phyloP scores from a whole-genome alignment of 2,329 filamentous ascomycete species.

The Penicillium sp. region DNA sequence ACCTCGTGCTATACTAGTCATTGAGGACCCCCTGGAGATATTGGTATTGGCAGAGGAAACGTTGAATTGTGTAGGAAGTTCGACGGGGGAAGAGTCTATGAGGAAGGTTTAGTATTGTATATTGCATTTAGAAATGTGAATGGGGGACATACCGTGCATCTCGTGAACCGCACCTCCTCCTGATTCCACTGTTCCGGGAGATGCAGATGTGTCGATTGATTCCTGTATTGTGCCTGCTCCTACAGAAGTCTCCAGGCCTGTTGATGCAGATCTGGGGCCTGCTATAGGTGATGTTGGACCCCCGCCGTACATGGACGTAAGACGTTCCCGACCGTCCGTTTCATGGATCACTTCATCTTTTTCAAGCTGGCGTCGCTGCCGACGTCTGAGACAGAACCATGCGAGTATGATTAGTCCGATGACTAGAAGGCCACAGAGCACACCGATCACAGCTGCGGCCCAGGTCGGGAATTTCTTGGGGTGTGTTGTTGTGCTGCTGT shows the following conservation, averaged over 20 bases:
- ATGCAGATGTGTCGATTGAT: conserved; percentile 6
- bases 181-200: conserved; percentile 13
- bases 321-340: not conserved
- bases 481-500: conserved; percentile 6
- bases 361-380: not conserved
- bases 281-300: conserved; percentile 6
- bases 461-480: conserved; percentile 51
- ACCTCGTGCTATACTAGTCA: not conserved
- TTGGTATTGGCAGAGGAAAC: not conserved
- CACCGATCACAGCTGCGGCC: conserved; percentile 55
- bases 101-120: not conserved
- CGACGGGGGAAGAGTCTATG: conserved; percentile 14
- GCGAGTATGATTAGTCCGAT: conserved; percentile 12
- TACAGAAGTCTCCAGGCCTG: conserved; percentile 6
- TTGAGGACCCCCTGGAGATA: not conserved
- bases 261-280: conserved; percentile 9
- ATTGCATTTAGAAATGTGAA: not conserved
- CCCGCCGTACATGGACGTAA: conserved; percentile 4
- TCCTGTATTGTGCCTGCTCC: not conserved
- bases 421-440: conserved; percentile 21
- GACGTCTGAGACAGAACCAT: conserved; percentile 21
- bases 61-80: conserved; percentile 12
- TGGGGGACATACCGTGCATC: conserved; percentile 10
- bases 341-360: not conserved
- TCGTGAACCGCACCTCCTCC: conserved; percentile 14